phyloP scores from a whole-genome alignment of 176 grass and related monocot species.

The Chloris gayana region DNA sequence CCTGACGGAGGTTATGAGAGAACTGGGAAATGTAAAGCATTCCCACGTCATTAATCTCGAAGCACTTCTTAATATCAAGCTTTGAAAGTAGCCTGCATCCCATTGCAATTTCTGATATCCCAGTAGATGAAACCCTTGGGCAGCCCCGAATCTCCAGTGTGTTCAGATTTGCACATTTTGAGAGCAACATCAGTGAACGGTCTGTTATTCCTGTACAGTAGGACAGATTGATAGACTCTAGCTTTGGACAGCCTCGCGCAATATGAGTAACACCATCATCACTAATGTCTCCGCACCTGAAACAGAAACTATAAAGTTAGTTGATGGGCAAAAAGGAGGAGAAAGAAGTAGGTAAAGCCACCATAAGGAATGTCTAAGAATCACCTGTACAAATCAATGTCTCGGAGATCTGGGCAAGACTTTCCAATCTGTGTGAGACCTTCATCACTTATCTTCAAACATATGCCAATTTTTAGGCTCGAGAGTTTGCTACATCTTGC shows the following conservation, averaged over 20 bases:
- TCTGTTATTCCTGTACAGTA: constrained; percentile 72
- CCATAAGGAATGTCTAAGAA: background rate
- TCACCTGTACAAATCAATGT: too few species aligned
- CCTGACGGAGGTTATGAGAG: constrained; percentile 67
- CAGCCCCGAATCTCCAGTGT: constrained; percentile 77
- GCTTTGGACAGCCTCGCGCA: constrained; percentile 56
- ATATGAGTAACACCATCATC: constrained; percentile 67
- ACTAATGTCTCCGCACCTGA: constrained; percentile 64
- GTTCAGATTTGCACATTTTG: constrained; percentile 64
- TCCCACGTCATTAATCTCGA: constrained; percentile 62
- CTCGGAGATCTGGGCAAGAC: constrained; percentile 25
- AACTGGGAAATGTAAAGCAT: constrained; percentile 71
- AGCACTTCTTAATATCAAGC: constrained; percentile 86
- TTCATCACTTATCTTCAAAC: constrained; percentile 71
- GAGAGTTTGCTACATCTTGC: constrained; percentile 61
- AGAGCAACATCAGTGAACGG: constrained; percentile 55
- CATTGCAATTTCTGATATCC: constrained; percentile 54
- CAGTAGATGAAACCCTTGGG: constrained; percentile 48
- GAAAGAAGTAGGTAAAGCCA: constrained; percentile 6
- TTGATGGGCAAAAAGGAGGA: background rate
- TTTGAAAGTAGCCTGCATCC: constrained; percentile 69
- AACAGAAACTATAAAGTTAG: constrained; percentile 33
- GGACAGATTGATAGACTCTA: constrained; percentile 47
- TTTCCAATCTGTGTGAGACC: constrained; percentile 64
- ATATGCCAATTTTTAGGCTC: constrained; percentile 83